Evolutionary conservation across 1,284 basidiomycete species (phyloP), one percentile per base, ranked within the genome.

Genomic region (Puccinia polysora): DNA sequence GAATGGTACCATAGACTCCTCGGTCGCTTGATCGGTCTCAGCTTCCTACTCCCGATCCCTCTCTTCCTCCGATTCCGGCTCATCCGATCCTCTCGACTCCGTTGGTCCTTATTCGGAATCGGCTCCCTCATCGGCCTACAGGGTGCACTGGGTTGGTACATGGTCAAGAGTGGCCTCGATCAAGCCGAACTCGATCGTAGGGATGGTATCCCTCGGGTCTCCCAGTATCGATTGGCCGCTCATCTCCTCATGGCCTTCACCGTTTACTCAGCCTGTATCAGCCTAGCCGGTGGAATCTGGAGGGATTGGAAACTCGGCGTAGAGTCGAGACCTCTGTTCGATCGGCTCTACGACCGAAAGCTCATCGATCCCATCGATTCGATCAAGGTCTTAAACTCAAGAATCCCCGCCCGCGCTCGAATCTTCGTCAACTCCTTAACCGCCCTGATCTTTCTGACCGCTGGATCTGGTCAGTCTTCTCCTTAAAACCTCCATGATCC

Each of bases 1-100:
- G 96, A 99, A 84, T 98, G 94, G 92, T 86, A 87, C 1, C 96
- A 99, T 81, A 89, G 96, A 50, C 83, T 97, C 65, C 86, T 97
- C 60, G 96, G 96, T 18, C 89, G 96, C 69, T 80, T 94, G 74
- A 89, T 97, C 74, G 96, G 96, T 64, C 76, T 84, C 68, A 81
- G 80, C 14, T 82, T 82, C 71, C 75, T 81, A 52, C 72, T 64
- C 89, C 94, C 47, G 82, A 92, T 72, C 82, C 85, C 70, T 90
- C 94, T 83, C 94, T 94, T 81, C 83, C 85, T 70, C 73, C 85
- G 55, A 85, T 86, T 62, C 87, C 86, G 78, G 84, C 85, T 75
- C 86, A 70, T 78, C 50, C 75, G 14, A 74, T 58, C 15, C 67
- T 73, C 30, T 73, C 73, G 18, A 43, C 71, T n/a, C 28, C 71